phyloP scores from a whole-genome alignment of 1,139 yeast species.

The Candida anutae region DNA sequence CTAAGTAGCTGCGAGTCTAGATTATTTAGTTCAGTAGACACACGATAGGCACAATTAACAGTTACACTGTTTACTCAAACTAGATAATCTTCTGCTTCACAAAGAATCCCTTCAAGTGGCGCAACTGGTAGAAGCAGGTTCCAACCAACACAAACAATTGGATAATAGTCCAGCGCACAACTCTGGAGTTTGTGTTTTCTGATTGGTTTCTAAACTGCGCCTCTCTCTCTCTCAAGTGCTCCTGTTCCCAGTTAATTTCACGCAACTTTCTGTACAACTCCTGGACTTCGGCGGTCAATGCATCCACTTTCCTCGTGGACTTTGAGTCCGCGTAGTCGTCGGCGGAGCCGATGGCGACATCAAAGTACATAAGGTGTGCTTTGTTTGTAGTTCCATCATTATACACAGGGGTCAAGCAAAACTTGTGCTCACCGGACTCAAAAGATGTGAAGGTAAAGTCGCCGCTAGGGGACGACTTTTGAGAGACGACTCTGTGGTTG shows the following conservation, averaged over 20 bases:
- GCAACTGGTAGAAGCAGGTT: constrained; percentile 42
- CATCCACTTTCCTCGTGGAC: constrained; percentile 36
- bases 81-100: constrained; percentile 45
- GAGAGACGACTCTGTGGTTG: constrained; percentile 36
- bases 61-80: constrained; percentile 2
- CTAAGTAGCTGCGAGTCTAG: too few species aligned
- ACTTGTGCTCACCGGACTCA: constrained; percentile 42
- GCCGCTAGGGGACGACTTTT: constrained; percentile 31
- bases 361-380: constrained; percentile 38
- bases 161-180: constrained; percentile 39
- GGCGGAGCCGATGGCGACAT: constrained; percentile 40
- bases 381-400: constrained; percentile 26
- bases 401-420: constrained; percentile 39
- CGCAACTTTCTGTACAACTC: constrained; percentile 34
- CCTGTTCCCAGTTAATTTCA: constrained; percentile 41
- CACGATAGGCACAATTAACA: too few species aligned
- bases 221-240: constrained; percentile 40
- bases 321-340: constrained; percentile 43
- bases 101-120: constrained; percentile 44
- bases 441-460: constrained; percentile 27
- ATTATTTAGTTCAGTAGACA: too few species aligned
- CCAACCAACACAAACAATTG: constrained; percentile 41
- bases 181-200: constrained; percentile 40
- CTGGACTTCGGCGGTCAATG: constrained; percentile 32
- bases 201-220: constrained; percentile 41